phyloP scores from a whole-genome alignment of 768 basidiomycete species.

The Podaxis sp. region DNA sequence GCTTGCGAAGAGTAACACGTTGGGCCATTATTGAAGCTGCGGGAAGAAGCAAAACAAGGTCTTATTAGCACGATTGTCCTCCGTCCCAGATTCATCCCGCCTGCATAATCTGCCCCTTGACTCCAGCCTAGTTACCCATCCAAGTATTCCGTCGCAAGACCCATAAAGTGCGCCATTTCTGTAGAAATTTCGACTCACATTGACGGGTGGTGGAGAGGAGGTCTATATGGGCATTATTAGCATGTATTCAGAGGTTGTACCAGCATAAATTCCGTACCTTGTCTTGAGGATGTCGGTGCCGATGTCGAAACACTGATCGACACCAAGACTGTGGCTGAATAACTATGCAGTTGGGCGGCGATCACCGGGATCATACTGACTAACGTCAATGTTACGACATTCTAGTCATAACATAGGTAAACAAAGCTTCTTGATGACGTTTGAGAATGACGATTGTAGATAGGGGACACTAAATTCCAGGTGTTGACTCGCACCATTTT shows the following conservation, averaged over 20 bases:
- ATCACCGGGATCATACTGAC: constrained; percentile 21
- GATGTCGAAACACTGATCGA: constrained; percentile 37
- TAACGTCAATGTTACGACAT: neutral
- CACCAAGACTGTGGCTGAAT: constrained; percentile 34
- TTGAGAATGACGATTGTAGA: no score
- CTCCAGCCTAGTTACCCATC: neutral
- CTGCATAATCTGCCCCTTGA: neutral
- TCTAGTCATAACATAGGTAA: neutral
- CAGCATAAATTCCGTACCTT: constrained; percentile 43
- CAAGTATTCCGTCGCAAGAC: constrained; percentile 6
- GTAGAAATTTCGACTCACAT: constrained; percentile 34
- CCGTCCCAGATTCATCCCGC: neutral
- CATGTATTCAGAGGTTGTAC: constrained; percentile 18
- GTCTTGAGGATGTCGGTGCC: constrained; percentile 64
- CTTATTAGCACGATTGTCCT: constrained; percentile 7
- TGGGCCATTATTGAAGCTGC: constrained; percentile 76
- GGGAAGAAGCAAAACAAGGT: constrained; percentile 2
- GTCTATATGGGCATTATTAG: constrained; percentile 18
- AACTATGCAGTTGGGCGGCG: constrained; percentile 40
- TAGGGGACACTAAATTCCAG: no score
- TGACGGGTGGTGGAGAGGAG: constrained; percentile 22
- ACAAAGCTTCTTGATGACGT: neutral
- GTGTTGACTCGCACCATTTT: no score
- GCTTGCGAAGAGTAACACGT: constrained; percentile 99
- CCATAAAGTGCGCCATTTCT: constrained; percentile 11